These are phyloP conservation scores for Endothia cerciana DNA, from an alignment of 2,329 filamentous ascomycete genomes.

Conservation along the genomic window DNA sequence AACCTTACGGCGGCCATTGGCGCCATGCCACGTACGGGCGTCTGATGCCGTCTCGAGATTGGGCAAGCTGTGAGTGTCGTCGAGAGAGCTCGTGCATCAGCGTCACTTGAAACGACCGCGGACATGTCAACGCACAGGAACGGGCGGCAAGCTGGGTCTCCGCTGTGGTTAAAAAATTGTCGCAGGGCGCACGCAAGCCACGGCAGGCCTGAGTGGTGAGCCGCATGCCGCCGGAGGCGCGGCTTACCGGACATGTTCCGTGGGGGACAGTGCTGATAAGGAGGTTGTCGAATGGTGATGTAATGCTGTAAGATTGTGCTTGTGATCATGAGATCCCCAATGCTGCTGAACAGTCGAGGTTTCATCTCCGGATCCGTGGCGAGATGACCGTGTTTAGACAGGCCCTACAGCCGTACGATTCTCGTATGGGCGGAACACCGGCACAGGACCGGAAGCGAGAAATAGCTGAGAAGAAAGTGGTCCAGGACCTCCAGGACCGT, in stretches of 20 bases:
- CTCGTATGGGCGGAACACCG: slow-evolving; percentile 12
- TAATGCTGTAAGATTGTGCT: background rate
- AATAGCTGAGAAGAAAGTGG: slow-evolving; percentile 2
- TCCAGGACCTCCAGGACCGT: background rate
- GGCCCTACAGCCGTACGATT: slow-evolving; percentile 14
- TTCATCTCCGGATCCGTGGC: slow-evolving; percentile 9
- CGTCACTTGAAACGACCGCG: background rate
- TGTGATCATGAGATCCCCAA: slow-evolving; percentile 10
- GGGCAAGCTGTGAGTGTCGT: background rate
- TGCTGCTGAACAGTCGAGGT: background rate
- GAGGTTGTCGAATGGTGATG: slow-evolving; percentile 1
- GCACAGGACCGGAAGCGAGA: background rate
- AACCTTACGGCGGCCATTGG: background rate
- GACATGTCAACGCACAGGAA: background rate
- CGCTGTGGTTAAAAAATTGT: background rate
- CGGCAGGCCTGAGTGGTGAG: background rate
- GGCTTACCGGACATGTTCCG: slow-evolving; percentile 10
- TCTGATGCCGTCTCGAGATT: background rate
- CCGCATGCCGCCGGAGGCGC: slow-evolving; percentile 2
- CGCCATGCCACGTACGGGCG: background rate
- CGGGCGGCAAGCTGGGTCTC: background rate
- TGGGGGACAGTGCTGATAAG: background rate
- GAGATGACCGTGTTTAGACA: slow-evolving; percentile 14
- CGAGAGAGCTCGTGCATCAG: background rate
- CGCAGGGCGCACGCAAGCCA: background rate